phyloP scores from a whole-genome alignment of 164 flowering plant genomes.

The Nymphaea colorata region DNA sequence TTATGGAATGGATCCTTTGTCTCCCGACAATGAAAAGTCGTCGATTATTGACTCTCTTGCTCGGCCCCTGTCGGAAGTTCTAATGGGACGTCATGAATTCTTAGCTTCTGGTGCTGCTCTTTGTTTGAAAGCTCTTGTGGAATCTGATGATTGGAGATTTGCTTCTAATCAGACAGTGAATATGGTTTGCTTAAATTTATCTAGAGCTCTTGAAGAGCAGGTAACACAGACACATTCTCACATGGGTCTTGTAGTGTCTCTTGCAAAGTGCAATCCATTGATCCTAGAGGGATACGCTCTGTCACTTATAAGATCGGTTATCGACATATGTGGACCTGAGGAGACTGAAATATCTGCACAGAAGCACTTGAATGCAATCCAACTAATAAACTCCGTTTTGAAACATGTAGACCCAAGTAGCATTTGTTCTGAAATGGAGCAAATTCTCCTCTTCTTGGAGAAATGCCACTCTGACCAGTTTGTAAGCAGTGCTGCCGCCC shows the following conservation, averaged over 20 bases:
- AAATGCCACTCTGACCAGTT: slow-evolving; percentile 63
- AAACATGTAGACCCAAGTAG: slow-evolving; percentile 72
- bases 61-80: slow-evolving; percentile 69
- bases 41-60: slow-evolving; percentile 60
- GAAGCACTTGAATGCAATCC: slow-evolving; percentile 68
- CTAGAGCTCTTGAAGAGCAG: slow-evolving; percentile 52
- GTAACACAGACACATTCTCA: slow-evolving; percentile 66
- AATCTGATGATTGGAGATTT: slow-evolving; percentile 85
- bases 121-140: slow-evolving; percentile 79
- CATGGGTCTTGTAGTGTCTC: slow-evolving; percentile 73
- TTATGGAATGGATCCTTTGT: slow-evolving; percentile 67
- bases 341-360: slow-evolving; percentile 57
- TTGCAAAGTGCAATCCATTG: slow-evolving; percentile 60
- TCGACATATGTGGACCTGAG: slow-evolving; percentile 50
- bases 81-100: slow-evolving; percentile 60
- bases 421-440: slow-evolving; percentile 52
- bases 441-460: slow-evolving; percentile 66
- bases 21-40: slow-evolving; percentile 58
- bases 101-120: slow-evolving; percentile 83
- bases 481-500: slow-evolving; percentile 85
- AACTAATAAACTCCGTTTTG: slow-evolving; percentile 83
- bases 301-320: slow-evolving; percentile 52
- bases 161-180: slow-evolving; percentile 79
- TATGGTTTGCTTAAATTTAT: slow-evolving; percentile 69
- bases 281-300: slow-evolving; percentile 82